Evolutionary conservation across 2,329 filamentous ascomycete species (phyloP).

Genomic region (Raffaelea albimanens): DNA sequence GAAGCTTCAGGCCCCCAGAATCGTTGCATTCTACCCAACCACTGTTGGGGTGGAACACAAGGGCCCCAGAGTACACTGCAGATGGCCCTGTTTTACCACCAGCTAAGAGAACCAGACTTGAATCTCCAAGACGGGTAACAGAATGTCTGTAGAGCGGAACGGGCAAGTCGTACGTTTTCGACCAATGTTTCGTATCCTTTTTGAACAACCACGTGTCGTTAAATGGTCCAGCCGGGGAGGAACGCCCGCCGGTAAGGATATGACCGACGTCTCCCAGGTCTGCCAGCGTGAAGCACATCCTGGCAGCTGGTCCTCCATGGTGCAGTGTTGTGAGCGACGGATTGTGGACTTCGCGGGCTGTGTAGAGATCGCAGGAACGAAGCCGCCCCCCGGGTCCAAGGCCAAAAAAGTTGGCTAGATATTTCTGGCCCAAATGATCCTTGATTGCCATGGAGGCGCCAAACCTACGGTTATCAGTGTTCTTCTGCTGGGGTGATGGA

Average conservation of each 20-base stretch:
- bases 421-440: conserved; percentile 30
- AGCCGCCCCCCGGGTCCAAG: conserved; percentile 33
- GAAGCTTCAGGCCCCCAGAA: conserved; percentile 22
- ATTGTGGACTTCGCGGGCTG: conserved; percentile 5
- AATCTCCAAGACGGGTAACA: conserved; percentile 40
- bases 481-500: conserved; percentile 15
- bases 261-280: conserved; percentile 46
- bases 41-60: conserved; percentile 38
- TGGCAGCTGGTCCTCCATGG: conserved; percentile 26
- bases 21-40: conserved; percentile 38
- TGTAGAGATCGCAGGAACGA: conserved; percentile 42
- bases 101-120: conserved; percentile 45
- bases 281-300: conserved; percentile 73
- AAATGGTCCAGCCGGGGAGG: conserved; percentile 61
- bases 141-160: conserved; percentile 68
- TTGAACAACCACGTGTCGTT: conserved; percentile 68
- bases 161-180: conserved; percentile 54
- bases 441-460: conserved; percentile 40
- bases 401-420: conserved; percentile 34
- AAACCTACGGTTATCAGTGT: conserved; percentile 46
- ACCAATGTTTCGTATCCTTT: conserved; percentile 47
- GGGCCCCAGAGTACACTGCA: conserved; percentile 38
- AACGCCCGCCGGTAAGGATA: conserved; percentile 66
- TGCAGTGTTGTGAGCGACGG: conserved; percentile 11
- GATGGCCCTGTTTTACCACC: conserved; percentile 50